Percentiles rank a stretch among this genome's conserved stretches.
Conservation (phyloP, 1,284 basidiomycete species). For the Puccinia polysora region DNA sequence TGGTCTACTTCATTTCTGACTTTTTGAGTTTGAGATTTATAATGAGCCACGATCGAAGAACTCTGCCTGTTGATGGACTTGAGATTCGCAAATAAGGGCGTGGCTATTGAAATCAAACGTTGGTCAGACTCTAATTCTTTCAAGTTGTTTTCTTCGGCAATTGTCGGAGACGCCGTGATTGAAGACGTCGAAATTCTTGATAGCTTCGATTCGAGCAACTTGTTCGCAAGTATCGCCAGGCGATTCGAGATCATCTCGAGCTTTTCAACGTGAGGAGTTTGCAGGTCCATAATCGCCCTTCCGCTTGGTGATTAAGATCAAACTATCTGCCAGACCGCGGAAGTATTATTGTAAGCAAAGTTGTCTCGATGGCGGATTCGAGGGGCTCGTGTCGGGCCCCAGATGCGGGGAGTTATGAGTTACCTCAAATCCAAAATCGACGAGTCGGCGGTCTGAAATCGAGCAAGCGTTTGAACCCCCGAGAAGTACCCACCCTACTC, state of each 20-base stretch:
- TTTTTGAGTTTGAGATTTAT: slow-evolving; percentile 24
- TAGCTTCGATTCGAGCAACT: slow-evolving; percentile 14
- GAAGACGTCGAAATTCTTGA: not conserved
- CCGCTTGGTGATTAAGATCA: too few relatives aligned
- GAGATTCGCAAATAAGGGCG: slow-evolving; percentile 32
- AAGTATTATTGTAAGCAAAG: too few relatives aligned
- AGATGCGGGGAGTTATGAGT: too few relatives aligned
- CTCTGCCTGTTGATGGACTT: slow-evolving; percentile 29
- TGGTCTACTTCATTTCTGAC: slow-evolving; percentile 24
- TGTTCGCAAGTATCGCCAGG: not conserved
- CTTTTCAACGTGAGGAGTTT: not conserved
- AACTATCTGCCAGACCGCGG: too few relatives aligned
- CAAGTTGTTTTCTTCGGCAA: not conserved
- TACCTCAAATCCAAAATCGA: too few relatives aligned
- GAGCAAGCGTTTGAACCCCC: too few relatives aligned
- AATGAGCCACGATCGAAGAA: slow-evolving; percentile 17
- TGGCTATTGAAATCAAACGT: not conserved
- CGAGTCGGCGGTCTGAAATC: too few relatives aligned
- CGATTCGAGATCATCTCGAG: slow-evolving; percentile 5
- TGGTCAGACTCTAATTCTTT: slow-evolving; percentile 6
- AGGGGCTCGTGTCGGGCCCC: too few relatives aligned
- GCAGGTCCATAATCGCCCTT: not conserved
- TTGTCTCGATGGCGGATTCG: too few relatives aligned
- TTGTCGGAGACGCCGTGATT: not conserved
- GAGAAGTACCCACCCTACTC: too few relatives aligned